Conservation (phyloP, 768 basidiomycete species). For the Lepiota brunneoincarnata region DNA sequence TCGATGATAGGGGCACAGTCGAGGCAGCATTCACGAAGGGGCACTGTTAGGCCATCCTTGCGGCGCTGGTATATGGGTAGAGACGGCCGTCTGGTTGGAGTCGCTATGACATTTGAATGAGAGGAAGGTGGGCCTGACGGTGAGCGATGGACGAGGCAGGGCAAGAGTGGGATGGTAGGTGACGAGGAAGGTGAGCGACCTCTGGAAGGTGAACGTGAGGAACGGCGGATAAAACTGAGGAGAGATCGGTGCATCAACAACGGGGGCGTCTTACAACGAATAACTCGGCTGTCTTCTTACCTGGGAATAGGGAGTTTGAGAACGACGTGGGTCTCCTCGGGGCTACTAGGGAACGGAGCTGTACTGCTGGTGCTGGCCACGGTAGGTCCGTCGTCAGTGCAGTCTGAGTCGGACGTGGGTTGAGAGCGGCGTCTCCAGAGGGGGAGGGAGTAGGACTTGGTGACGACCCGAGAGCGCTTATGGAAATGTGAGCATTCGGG, state of each 20-base stretch:
- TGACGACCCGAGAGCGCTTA: slow-evolving; percentile 49
- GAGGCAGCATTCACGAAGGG: slow-evolving; percentile 69
- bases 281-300: slow-evolving; percentile 24
- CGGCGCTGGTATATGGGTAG: slow-evolving; percentile 32
- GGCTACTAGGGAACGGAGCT: slow-evolving; percentile 9
- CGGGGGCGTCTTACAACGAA: not conserved
- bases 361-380: slow-evolving; percentile 11
- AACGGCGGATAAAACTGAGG: slow-evolving; percentile 12
- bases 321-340: slow-evolving; percentile 45
- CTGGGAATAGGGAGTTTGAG: slow-evolving; percentile 63
- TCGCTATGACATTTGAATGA: slow-evolving; percentile 4
- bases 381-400: slow-evolving; percentile 1
- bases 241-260: not conserved
- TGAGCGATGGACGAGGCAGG: slow-evolving; percentile 54
- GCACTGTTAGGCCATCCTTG: slow-evolving; percentile 49
- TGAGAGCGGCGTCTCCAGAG: slow-evolving; percentile 41
- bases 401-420: not conserved
- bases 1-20: slow-evolving; percentile 62
- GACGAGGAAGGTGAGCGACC: slow-evolving; percentile 30
- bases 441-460: slow-evolving; percentile 67
- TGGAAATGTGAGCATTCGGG: slow-evolving; percentile 46
- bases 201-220: slow-evolving; percentile 19
- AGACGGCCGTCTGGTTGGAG: slow-evolving; percentile 26
- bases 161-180: slow-evolving; percentile 32
- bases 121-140: slow-evolving; percentile 20